Conservation (phyloP, 371 early-diverging fungal species). For the Apophysomyces elegans region DNA sequence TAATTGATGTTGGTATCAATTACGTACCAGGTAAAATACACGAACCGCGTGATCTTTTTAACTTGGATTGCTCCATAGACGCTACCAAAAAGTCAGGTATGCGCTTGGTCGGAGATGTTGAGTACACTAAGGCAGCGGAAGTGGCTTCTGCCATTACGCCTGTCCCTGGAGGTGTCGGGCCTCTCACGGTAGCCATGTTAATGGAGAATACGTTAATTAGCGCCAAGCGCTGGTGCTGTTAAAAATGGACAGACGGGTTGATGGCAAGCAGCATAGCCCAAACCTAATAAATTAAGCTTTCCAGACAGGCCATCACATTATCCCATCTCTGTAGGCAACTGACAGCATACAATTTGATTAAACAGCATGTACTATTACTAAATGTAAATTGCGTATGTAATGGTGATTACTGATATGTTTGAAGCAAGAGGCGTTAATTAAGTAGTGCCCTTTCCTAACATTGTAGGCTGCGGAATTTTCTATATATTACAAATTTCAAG, state of each 20-base stretch:
- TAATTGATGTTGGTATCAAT: constrained; percentile 94
- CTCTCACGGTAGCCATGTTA: constrained; percentile 96
- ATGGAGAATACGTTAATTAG: constrained; percentile 78
- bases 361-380: too few species aligned
- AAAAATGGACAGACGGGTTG: too few species aligned
- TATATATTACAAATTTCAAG: background rate
- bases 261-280: too few species aligned
- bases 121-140: constrained; percentile 64
- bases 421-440: too few species aligned
- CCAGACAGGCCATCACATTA: too few species aligned
- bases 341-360: too few species aligned
- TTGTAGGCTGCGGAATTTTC: too few species aligned
- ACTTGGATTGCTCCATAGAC: constrained; percentile 46
- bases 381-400: too few species aligned
- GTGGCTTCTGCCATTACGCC: constrained; percentile 84
- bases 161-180: constrained; percentile 94
- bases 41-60: background rate
- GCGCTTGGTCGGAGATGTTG: constrained; percentile 89
- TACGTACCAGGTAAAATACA: constrained; percentile 56
- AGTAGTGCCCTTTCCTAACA: too few species aligned
- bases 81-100: constrained; percentile 79
- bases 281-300: too few species aligned
- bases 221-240: constrained; percentile 48
- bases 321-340: too few species aligned
- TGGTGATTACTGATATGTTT: too few species aligned